Base-by-base conservation (phyloP, 1,139 yeast species). In the Pichia sp. region DNA sequence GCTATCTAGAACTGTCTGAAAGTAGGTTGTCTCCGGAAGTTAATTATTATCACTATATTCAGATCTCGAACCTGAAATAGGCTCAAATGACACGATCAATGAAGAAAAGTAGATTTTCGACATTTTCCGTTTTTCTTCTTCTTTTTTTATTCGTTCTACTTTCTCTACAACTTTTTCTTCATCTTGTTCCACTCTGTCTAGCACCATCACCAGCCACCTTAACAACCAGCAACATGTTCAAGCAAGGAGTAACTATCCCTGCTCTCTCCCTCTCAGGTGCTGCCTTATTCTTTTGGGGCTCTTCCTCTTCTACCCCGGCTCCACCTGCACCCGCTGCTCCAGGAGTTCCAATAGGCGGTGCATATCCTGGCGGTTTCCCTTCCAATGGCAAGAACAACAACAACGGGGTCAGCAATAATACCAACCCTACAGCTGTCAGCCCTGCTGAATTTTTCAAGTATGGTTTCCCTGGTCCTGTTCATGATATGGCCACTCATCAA, bases 381-480 rank as follows among this genome's bases (percentile, higher is more conserved):
- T 46, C 49, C 26, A 51, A 45, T 38, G 54, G 54, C 11, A 38
- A 54, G 36, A n/a, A 38, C 34, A 41, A 16, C 47, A 41, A 32
- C 16, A n/a, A 48, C 43, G 10, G 43, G 43, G 7, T 41, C 46
- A 15, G 15, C 46, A 4, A 29, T 45, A 15, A 26, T 4, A 10
- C 31, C n/a, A 36, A 31, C 13, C 34, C 10, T 16, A n/a, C 8
- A 13, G 42, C 46, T 2, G 77, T 88, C 7, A 77, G 81, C 57
- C 97, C 97, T 0, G 79, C 81, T 42, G 95, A 76, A 11, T 87
- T 87, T 70, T 87, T 86, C 74, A 85, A 84, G 65, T 92, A 87
- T 67, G 99, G 99, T 3, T 89, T 87, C 65, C 98, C 98, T 0
- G 97, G 97, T 1, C 98, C 98, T 0, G 79, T 87, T 45, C 95